Percentiles rank a stretch among this genome's conserved stretches.
phyloP scores from a whole-genome alignment of 1,284 basidiomycete species.

The Puccinia polysora region DNA sequence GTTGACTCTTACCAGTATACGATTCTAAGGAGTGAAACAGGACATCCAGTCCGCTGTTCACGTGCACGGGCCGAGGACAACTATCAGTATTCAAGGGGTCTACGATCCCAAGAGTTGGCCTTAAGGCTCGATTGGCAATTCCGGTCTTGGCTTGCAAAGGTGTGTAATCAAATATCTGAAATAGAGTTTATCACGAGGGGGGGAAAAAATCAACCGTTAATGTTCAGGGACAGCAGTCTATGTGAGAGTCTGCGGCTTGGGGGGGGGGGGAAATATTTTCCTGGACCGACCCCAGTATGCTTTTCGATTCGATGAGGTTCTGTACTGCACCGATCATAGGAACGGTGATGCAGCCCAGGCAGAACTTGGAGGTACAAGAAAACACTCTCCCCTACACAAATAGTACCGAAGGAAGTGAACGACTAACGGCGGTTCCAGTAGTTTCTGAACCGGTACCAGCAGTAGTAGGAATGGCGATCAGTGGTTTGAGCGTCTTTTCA shows the following conservation, averaged over 20 bases:
- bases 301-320: too few relatives aligned
- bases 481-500: slow-evolving; percentile 67
- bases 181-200: neutral
- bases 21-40: slow-evolving; percentile 88
- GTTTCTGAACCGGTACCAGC: slow-evolving; percentile 97
- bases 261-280: too few relatives aligned
- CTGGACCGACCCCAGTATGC: too few relatives aligned
- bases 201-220: too few relatives aligned
- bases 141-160: slow-evolving; percentile 91
- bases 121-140: slow-evolving; percentile 83
- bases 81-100: slow-evolving; percentile 79
- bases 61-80: slow-evolving; percentile 78
- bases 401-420: neutral
- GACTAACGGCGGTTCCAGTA: slow-evolving; percentile 72
- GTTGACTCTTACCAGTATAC: slow-evolving; percentile 61
- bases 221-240: too few relatives aligned
- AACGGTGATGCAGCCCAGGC: too few relatives aligned
- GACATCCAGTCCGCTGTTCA: slow-evolving; percentile 86
- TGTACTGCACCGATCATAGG: too few relatives aligned
- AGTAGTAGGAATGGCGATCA: slow-evolving; percentile 91
- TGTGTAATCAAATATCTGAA: slow-evolving; percentile 73
- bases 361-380: neutral
- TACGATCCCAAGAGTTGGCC: slow-evolving; percentile 80
- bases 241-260: too few relatives aligned
- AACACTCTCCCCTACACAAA: slow-evolving; percentile 40